Percentiles rank a stretch among this genome's conserved stretches.
Conservation (phyloP, 805 yeast species). For the Wickerhamiella musiphila region DNA sequence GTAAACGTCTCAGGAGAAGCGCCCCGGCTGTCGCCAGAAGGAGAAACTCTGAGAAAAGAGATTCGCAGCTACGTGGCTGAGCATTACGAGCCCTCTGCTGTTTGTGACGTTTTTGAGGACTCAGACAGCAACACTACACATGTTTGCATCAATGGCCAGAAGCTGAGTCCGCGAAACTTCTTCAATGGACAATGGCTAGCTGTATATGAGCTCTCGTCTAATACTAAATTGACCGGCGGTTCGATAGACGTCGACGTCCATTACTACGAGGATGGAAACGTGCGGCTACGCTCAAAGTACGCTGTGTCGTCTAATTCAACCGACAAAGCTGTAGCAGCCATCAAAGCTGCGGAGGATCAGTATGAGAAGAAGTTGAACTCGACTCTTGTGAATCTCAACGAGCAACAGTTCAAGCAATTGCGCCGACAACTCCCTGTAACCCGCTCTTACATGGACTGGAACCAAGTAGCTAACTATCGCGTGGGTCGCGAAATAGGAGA, state of each 20-base stretch:
- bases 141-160: slow-evolving; percentile 54
- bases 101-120: slow-evolving; percentile 28
- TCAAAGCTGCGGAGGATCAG: slow-evolving; percentile 38
- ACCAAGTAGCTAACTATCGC: slow-evolving; percentile 73
- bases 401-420: slow-evolving; percentile 60
- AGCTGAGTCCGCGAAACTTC: slow-evolving; percentile 55
- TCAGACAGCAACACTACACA: slow-evolving; percentile 19
- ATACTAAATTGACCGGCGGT: slow-evolving; percentile 30
- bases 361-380: slow-evolving; percentile 43
- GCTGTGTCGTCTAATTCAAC: slow-evolving; percentile 10
- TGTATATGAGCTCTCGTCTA: slow-evolving; percentile 33
- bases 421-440: slow-evolving; percentile 88
- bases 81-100: slow-evolving; percentile 37
- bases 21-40: slow-evolving; percentile 2
- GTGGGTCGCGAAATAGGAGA: slow-evolving; percentile 33
- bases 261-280: slow-evolving; percentile 93
- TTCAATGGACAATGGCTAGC: slow-evolving; percentile 87
- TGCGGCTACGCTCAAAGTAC: slow-evolving; percentile 42
- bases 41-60: slow-evolving; percentile 9
- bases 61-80: slow-evolving; percentile 38
- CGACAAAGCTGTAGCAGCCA: slow-evolving; percentile 24
- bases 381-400: slow-evolving; percentile 57
- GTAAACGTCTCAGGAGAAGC: slow-evolving; percentile 7
- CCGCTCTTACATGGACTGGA: slow-evolving; percentile 87
- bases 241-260: slow-evolving; percentile 56